These are phyloP conservation scores for Apiospora hydei DNA, from an alignment of 2,329 filamentous ascomycete species.

Conservation along the genomic window DNA sequence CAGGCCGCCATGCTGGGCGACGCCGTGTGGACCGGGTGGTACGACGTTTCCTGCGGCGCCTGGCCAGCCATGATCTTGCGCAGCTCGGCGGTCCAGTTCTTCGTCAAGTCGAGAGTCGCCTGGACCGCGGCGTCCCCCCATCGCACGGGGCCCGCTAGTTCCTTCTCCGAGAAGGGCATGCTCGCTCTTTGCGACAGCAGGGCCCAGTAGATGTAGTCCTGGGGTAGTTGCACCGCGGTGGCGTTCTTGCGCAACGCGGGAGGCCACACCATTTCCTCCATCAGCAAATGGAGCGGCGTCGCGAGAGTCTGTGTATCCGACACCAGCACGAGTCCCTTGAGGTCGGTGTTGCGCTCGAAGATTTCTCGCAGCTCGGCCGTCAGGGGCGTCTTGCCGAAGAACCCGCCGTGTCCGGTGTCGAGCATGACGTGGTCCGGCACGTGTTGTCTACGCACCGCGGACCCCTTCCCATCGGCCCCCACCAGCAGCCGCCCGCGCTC, in stretches of 20 bases:
- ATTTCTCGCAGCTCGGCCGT: constrained; percentile 35
- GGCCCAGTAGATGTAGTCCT: constrained; percentile 47
- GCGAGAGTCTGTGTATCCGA: constrained; percentile 28
- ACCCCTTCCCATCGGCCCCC: constrained; percentile 48
- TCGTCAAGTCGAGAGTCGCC: constrained; percentile 26
- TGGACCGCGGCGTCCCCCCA: not conserved
- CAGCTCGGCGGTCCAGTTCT: constrained; percentile 27
- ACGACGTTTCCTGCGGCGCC: constrained; percentile 16
- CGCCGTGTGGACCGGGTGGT: constrained; percentile 25
- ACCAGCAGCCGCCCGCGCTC: constrained; percentile 44
- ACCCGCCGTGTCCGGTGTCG: constrained; percentile 46
- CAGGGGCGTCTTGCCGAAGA: constrained; percentile 50
- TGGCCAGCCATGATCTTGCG: constrained; percentile 28
- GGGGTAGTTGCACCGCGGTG: constrained; percentile 28
- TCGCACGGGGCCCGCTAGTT: constrained; percentile 14
- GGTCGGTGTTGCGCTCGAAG: constrained; percentile 29
- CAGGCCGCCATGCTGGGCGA: constrained; percentile 24
- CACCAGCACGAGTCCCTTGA: constrained; percentile 38
- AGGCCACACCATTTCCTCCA: not conserved
- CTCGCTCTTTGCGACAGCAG: constrained; percentile 32
- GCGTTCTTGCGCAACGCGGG: not conserved
- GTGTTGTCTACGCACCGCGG: constrained; percentile 45
- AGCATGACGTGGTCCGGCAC: constrained; percentile 44
- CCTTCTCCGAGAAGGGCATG: constrained; percentile 25
- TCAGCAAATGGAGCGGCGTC: constrained; percentile 30